These are phyloP conservation scores for Saccharomyces pastorianus DNA, from an alignment of 1,139 yeast species.

Conservation along the genomic window DNA sequence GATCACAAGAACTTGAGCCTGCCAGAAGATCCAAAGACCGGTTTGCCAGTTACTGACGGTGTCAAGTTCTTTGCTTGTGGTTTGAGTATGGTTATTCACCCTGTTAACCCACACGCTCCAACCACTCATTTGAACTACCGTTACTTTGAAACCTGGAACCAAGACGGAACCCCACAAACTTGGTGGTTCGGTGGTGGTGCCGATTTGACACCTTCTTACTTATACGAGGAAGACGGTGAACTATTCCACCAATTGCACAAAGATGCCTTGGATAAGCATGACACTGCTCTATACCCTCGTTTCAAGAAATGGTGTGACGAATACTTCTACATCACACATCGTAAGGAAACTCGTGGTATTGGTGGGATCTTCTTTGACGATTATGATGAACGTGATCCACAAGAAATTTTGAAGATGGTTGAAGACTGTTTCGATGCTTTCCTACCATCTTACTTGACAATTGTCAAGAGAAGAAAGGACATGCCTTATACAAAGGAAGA, in stretches of 20 bases:
- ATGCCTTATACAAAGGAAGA: constrained; percentile 67
- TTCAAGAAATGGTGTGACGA: constrained; percentile 95
- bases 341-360: constrained; percentile 83
- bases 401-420: constrained; percentile 60
- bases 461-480: constrained; percentile 64
- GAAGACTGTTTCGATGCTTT: constrained; percentile 82
- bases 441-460: constrained; percentile 74
- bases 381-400: constrained; percentile 65
- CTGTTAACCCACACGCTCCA: constrained; percentile 92
- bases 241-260: constrained; percentile 74
- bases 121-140: constrained; percentile 92
- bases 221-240: constrained; percentile 83
- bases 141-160: constrained; percentile 84
- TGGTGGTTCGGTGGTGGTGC: constrained; percentile 99
- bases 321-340: constrained; percentile 79
- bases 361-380: constrained; percentile 98
- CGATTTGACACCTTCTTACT: constrained; percentile 88
- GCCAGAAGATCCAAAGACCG: constrained; percentile 41
- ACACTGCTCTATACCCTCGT: constrained; percentile 59
- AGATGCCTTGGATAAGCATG: constrained; percentile 76
- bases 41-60: constrained; percentile 31
- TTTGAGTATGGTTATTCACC: constrained; percentile 85
- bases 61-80: constrained; percentile 83
- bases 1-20: constrained; percentile 69
- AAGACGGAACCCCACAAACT: constrained; percentile 74